Conservation (phyloP, 1,139 yeast genomes). For the Pneumocystis oryctolagi region DNA sequence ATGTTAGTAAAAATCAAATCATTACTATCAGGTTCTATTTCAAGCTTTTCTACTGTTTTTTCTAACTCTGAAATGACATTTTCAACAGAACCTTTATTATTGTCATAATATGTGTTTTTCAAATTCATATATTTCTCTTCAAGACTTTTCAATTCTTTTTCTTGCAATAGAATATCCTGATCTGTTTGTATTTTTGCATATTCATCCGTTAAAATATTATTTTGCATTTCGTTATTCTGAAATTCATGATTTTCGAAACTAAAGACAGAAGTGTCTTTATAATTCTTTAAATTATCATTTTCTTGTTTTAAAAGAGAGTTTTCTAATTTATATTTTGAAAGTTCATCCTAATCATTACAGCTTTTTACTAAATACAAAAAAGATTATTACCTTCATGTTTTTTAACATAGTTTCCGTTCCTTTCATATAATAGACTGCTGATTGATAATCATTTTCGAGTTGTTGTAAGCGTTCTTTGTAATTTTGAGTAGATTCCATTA, state of each 20-base stretch:
- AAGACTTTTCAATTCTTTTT: not conserved
- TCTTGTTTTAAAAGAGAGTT: not conserved
- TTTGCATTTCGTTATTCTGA: not conserved
- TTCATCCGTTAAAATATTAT: not conserved
- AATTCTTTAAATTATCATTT: not conserved
- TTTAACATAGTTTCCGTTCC: conserved; percentile 14
- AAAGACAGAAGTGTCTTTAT: not conserved
- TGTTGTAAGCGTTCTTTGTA: conserved; percentile 12
- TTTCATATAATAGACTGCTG: conserved; percentile 15
- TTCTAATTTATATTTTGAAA: not conserved
- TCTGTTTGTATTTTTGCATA: not conserved
- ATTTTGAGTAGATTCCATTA: conserved; percentile 10
- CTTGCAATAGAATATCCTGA: not conserved
- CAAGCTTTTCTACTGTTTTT: not conserved
- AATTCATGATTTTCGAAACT: not conserved
- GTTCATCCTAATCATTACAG: not conserved
- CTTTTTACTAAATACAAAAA: not conserved
- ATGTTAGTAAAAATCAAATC: not conserved
- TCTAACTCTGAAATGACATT: not conserved
- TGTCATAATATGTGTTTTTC: not conserved
- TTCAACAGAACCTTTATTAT: not conserved
- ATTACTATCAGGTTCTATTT: not conserved
- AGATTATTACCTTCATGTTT: conserved; percentile 13
- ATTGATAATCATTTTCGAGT: conserved; percentile 13
- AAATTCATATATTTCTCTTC: not conserved